A percentile compares a stretch with the other conserved stretches of the same genome.
Conservation (phyloP, 1,139 yeast genomes). For the Suhomyces taliae region DNA sequence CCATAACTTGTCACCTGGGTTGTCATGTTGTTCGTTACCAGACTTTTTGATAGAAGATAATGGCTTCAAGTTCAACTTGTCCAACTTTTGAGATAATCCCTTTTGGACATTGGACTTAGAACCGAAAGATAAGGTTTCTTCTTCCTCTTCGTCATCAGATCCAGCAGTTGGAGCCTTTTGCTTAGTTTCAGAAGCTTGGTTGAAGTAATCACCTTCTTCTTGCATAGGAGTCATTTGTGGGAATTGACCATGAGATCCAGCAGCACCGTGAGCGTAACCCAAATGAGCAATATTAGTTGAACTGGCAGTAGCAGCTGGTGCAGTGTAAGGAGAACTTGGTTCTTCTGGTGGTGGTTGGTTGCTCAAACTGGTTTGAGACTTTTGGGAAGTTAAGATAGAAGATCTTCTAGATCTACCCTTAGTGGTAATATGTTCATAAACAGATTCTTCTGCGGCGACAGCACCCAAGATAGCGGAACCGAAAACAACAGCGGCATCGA, state of each 20-base stretch:
- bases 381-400: constrained; percentile 33
- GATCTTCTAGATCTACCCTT: constrained; percentile 43
- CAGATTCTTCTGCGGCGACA: constrained; percentile 72
- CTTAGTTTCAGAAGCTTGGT: constrained; percentile 24
- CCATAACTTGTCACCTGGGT: constrained; percentile 70
- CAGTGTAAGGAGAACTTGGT: constrained; percentile 69
- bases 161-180: constrained; percentile 12
- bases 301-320: constrained; percentile 67
- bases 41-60: constrained; percentile 23
- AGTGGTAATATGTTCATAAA: constrained; percentile 35
- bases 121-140: constrained; percentile 57
- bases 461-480: constrained; percentile 96
- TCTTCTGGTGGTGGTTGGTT: constrained; percentile 15
- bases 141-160: constrained; percentile 38
- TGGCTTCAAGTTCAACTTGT: constrained; percentile 40
- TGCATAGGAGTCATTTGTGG: constrained; percentile 55
- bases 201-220: constrained; percentile 51
- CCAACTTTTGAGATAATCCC: constrained; percentile 43
- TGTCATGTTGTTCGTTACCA: constrained; percentile 15
- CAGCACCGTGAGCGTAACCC: constrained; percentile 41
- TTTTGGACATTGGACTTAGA: constrained; percentile 54
- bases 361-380: constrained; percentile 33
- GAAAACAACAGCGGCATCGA: constrained; percentile 95
- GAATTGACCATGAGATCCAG: constrained; percentile 51
- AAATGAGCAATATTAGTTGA: constrained; percentile 57